Evolutionary conservation across 192 early-diverging fungal genomes (phyloP), one percentile per base, ranked within the genome.

Genomic region (Allomyces macrogynus): DNA sequence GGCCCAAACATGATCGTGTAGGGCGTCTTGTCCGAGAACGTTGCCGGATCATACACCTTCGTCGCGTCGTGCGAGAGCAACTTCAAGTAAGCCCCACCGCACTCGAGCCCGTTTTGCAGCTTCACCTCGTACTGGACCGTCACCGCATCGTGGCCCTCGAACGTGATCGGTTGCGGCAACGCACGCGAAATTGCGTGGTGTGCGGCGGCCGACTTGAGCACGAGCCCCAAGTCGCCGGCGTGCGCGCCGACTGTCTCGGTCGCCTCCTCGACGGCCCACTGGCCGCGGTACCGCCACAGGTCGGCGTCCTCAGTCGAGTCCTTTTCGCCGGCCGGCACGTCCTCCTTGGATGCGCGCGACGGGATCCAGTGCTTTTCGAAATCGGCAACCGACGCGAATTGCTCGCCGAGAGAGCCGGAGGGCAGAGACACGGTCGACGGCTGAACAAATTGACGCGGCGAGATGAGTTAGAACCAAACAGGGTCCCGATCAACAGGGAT

Each of bases 11-110:
- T 86, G 77, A 85, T 86, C 62, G 85, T 86, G 76, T 92, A 95
- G 5, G 91, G 91, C 40, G 91, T 86, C 64, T 86, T 82, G 74
- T 92, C 86, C 44, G 76, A 81, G 68, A 91, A 89, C 64, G 87
- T 76, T 32, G 72, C 77, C 65, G 83, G 80, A 7, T 40, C 32
- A 8, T 40, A 40, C 54, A 77, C 77, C 69, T 87, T 86, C 18
- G 69, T 67, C 43, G 73, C 71, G 64, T 86, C 79, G 22, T 77
- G 68, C 12, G 84, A 87, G 62, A 94, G 73, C 24, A 95, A 80
- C 79, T 95, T 95, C 70, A 90, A 73, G 78, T 95, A 95, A 4
- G 92, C 92, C 43, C 92, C 92, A 62, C 91, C 92, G 73, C 92
- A 95, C 71, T 90, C 87, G 61, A 88, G 74, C 57, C 85, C 85